A percentile compares a stretch with the other conserved stretches of the same genome.
phyloP scores from a whole-genome alignment of 2,329 filamentous ascomycete species.

The Cladobotryum protrusum region DNA sequence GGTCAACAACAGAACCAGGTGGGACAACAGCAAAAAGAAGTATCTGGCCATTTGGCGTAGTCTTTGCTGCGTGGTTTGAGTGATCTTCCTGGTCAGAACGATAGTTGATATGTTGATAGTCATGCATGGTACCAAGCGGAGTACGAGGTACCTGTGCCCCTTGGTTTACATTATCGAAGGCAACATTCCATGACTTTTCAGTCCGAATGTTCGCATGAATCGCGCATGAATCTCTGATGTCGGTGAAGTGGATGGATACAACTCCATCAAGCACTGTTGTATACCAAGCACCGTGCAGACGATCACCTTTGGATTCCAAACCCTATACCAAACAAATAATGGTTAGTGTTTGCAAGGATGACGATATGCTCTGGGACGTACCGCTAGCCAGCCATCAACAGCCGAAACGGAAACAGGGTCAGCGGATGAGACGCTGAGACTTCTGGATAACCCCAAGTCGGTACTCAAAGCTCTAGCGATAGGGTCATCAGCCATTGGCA shows the following conservation, averaged over 20 bases:
- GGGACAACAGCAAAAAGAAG: constrained; percentile 21
- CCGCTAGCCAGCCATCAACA: constrained; percentile 39
- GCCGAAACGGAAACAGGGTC: constrained; percentile 28
- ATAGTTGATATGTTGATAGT: not conserved
- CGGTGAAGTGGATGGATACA: constrained; percentile 51
- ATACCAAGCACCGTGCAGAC: constrained; percentile 32
- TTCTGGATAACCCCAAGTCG: constrained; percentile 40
- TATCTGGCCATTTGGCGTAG: constrained; percentile 23
- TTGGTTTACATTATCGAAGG: constrained; percentile 13
- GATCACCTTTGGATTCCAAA: constrained; percentile 27
- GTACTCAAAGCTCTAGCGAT: constrained; percentile 37
- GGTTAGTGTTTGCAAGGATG: constrained; percentile 10
- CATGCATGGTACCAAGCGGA: not conserved
- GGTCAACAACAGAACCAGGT: constrained; percentile 13
- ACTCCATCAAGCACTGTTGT: constrained; percentile 32
- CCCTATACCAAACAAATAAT: constrained; percentile 26
- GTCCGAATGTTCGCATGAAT: constrained; percentile 41
- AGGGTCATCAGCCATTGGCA: constrained; percentile 18
- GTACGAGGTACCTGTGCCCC: not conserved
- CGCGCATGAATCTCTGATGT: constrained; percentile 53
- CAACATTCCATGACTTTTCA: constrained; percentile 38
- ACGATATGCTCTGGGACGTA: constrained; percentile 23
- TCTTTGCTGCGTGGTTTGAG: not conserved
- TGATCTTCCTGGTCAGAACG: not conserved
- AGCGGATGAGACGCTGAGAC: constrained; percentile 35